Base-by-base conservation (phyloP, 2,329 filamentous ascomycete species). In the Elsinoe ampelina region DNA sequence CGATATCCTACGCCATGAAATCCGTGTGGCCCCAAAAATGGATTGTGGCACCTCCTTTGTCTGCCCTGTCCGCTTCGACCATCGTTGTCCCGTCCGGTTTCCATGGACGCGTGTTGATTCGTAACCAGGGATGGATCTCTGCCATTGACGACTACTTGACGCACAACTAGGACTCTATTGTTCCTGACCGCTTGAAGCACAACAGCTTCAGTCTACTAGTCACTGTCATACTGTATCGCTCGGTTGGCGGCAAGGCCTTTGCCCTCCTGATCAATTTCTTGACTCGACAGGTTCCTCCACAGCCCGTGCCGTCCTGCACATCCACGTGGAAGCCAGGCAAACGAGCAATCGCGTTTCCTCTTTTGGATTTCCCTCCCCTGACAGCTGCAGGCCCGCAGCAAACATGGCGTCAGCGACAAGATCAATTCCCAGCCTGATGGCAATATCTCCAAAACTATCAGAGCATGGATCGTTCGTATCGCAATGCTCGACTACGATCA, bases 121-220 rank as follows among this genome's bases (percentile, higher is more conserved):
- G 19, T 26, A 52, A 52, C 48, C 48, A 39, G 38, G 48, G 48
- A 22, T 39, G 32, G 5, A 8, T 38, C 11, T 36, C 13, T 36
- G 48, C 48, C 48, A 39, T 52, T 52, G 48, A 52, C 48, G 48
- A 52, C 34, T 26, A 26, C n/a, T 52, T 52, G 48, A 52, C 48
- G 48, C 34, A 52, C 38, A 22, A 22, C 11, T 10, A 3, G 19
- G 13, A 26, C 32, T 20, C 48, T 36, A 20, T 36, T 52, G 48
- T 34, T 52, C 48, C 48, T 52, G 48, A 52, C 17, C 48, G 30
- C 45, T 50, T 50, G n/a, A n/a, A n/a, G n/a, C n/a, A n/a, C n/a
- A n/a, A n/a, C 26, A 2, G 34, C 8, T 26, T 15, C 39, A 11
- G n/a, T n/a, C n/a, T n/a, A n/a, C n/a, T 20, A 50, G 12, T 13